Conservation (phyloP, 2,329 filamentous ascomycete species). For the Verticillium nonalfalfae region DNA sequence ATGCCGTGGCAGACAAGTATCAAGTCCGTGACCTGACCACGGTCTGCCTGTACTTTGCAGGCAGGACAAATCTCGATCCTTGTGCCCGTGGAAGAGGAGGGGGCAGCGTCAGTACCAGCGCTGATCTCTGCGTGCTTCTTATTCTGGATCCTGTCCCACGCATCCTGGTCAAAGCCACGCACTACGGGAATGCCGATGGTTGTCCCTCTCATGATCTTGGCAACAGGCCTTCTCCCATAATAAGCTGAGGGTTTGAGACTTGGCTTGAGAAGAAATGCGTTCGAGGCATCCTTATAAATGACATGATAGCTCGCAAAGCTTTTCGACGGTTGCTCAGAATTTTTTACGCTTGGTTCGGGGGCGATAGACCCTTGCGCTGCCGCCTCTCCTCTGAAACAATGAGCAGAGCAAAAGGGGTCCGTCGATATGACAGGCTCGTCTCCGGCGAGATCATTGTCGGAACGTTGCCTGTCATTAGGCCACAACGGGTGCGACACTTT, state of each 20-base stretch:
- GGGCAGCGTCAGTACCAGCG: conserved; percentile 2
- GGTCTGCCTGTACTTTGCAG: conserved; percentile 57
- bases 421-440: conserved; percentile 37
- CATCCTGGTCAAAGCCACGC: conserved; percentile 73
- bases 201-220: conserved; percentile 76
- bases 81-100: conserved; percentile 7
- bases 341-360: conserved; percentile 20
- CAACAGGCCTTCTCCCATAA: conserved; percentile 73
- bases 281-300: conserved; percentile 71
- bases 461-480: conserved; percentile 44
- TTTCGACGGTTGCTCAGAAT: conserved; percentile 37
- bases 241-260: conserved; percentile 79
- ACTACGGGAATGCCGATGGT: conserved; percentile 83
- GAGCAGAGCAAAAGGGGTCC: conserved; percentile 53
- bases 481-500: conserved; percentile 83
- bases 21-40: conserved; percentile 73
- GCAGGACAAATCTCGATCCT: conserved; percentile 38
- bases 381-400: conserved; percentile 53
- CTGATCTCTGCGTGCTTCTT: conserved; percentile 23
- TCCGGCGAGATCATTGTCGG: not conserved
- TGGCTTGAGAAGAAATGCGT: conserved; percentile 82
- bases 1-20: conserved; percentile 93
- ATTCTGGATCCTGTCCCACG: conserved; percentile 68
- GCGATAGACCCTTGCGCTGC: conserved; percentile 46
- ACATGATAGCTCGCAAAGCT: conserved; percentile 73